phyloP scores from a whole-genome alignment of 106 monocot genomes.

The Apostasia shenzhenica region DNA sequence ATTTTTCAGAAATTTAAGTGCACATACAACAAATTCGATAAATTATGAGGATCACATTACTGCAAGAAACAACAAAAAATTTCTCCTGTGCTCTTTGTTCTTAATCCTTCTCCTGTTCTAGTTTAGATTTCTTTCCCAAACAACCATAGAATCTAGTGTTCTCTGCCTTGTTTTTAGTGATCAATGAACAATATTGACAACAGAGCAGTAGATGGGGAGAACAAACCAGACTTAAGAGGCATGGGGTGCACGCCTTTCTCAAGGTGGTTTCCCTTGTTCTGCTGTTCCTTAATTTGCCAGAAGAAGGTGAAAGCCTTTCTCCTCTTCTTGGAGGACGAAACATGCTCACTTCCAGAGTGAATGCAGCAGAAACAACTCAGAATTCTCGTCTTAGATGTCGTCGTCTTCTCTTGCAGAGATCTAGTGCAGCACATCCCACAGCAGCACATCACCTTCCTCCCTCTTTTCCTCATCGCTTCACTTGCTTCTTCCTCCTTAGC shows the following conservation, averaged over 20 bases:
- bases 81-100: background rate
- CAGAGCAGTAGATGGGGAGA: background rate
- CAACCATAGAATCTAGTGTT: background rate
- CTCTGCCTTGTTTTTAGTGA: no score
- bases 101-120: background rate
- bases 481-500: background rate
- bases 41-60: background rate
- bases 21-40: background rate
- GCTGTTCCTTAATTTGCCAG: slow-evolving; percentile 9
- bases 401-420: slow-evolving; percentile 2
- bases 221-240: slow-evolving; percentile 12
- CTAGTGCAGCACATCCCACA: slow-evolving; percentile 2
- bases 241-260: background rate
- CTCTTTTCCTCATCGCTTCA: background rate
- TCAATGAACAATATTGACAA: no score
- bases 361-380: slow-evolving; percentile 12
- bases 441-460: background rate
- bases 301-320: background rate
- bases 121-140: background rate
- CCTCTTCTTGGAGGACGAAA: background rate
- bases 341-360: background rate
- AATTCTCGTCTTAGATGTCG: background rate
- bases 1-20: background rate
- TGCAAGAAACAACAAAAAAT: background rate
- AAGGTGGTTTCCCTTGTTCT: slow-evolving; percentile 2